A percentile compares a stretch with the other conserved stretches of the same genome.
phyloP scores from a whole-genome alignment of 208 protist genomes.

The Acanthamoeba royreba region DNA sequence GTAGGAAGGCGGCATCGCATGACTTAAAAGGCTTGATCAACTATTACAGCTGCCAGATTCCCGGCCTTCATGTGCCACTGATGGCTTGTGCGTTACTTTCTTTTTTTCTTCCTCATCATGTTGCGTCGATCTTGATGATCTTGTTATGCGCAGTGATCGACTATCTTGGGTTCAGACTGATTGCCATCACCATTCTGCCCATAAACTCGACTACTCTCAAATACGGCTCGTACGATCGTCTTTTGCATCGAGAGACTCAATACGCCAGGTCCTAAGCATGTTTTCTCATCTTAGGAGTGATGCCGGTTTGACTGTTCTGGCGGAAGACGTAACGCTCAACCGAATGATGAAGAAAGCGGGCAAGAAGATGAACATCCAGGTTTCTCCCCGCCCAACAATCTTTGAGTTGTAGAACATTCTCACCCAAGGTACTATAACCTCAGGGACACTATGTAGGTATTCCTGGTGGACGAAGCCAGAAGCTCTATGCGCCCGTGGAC shows the following conservation, averaged over 20 bases:
- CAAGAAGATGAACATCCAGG: neutral
- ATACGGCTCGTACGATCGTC: neutral
- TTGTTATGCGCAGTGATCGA: neutral
- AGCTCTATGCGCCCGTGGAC: slow-evolving; percentile 1
- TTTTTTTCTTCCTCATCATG: neutral
- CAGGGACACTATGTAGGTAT: neutral
- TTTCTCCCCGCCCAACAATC: neutral
- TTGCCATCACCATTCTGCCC: slow-evolving; percentile 21
- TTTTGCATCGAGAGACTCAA: neutral
- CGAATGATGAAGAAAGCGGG: slow-evolving; percentile 11
- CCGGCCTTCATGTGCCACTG: slow-evolving; percentile 31
- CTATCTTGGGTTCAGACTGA: slow-evolving; percentile 14
- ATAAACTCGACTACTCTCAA: neutral
- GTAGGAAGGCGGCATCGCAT: slow-evolving; percentile 4
- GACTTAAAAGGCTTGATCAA: slow-evolving; percentile 22
- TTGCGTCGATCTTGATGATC: neutral
- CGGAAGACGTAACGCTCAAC: neutral
- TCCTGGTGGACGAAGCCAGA: neutral
- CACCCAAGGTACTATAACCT: neutral
- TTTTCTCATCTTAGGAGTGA: neutral
- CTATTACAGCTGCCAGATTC: slow-evolving; percentile 3
- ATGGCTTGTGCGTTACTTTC: neutral
- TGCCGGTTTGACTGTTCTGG: neutral
- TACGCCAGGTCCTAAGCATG: neutral
- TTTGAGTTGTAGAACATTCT: neutral